phyloP scores from a whole-genome alignment of 1,139 yeast species.

The Hanseniaspora gamundiae region DNA sequence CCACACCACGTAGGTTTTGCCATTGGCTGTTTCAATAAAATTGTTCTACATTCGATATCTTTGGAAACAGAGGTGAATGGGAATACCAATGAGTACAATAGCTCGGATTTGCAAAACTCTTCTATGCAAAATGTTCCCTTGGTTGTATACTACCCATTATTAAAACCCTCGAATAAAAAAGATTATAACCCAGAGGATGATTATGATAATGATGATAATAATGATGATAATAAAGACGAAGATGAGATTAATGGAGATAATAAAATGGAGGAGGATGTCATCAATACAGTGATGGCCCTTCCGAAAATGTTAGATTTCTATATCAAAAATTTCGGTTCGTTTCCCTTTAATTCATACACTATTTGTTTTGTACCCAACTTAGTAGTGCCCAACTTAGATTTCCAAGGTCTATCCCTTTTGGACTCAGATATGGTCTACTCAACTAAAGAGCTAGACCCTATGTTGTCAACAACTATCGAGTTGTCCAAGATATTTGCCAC shows the following conservation, averaged over 20 bases:
- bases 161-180: conserved; percentile 12
- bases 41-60: conserved; percentile 13
- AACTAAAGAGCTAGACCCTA: conserved; percentile 66
- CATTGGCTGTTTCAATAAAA: conserved; percentile 65
- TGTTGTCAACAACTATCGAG: conserved; percentile 55
- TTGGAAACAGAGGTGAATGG: conserved; percentile 8
- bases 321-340: conserved; percentile 84
- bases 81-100: neutral
- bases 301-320: conserved; percentile 72
- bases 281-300: conserved; percentile 66
- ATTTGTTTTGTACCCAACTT: conserved; percentile 61
- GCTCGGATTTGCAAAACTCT: conserved; percentile 27
- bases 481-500: conserved; percentile 62
- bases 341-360: conserved; percentile 76
- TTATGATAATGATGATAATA: conserved; percentile 15
- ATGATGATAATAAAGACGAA: conserved; percentile 27
- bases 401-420: conserved; percentile 68
- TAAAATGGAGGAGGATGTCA: conserved; percentile 39
- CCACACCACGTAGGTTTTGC: conserved; percentile 98
- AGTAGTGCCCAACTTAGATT: conserved; percentile 41
- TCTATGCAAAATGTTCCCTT: conserved; percentile 22
- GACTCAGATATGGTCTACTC: conserved; percentile 62
- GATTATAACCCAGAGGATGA: conserved; percentile 4
- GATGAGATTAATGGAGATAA: no score
- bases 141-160: conserved; percentile 16